Evolutionary conservation across 371 early-diverging fungal species (phyloP), one percentile per base, ranked within the genome.

Genomic region (Globomyces sp.): DNA sequence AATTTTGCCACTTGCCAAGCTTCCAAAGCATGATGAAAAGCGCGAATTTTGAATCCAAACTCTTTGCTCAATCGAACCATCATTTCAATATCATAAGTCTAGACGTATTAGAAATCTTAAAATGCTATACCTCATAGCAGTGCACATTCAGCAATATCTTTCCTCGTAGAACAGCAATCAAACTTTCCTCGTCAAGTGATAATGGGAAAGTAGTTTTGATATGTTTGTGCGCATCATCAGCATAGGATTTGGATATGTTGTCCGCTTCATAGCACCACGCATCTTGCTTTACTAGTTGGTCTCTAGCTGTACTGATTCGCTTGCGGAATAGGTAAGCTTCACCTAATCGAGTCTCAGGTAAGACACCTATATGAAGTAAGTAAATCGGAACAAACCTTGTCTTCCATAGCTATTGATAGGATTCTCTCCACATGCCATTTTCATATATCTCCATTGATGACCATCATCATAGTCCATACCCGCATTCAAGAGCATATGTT

Each of bases 381-480:
- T 24, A 24, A 24, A 24, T 24, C 24, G 24, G 24, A 24, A 24
- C 4, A 53, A 76, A 74, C 71, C 67, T 52, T 48, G 77, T 76
- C 70, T 66, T 43, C 47, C 58, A 3, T 57, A 50, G 4, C 73
- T 74, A 58, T 80, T 80, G 8, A 74, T 92, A 34, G 90, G 87
- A 72, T 91, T 92, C 72, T 92, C 92, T 24, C 92, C 92, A 55
- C 90, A 91, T 2, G 93, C 91, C 89, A 90, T 90, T 75, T 92
- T 92, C 89, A 91, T 88, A 72, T 86, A 92, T 4, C 91, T 76
- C 88, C 89, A 89, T 39, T 71, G 62, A 3, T 75, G 71, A 44
- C 84, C 85, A 46, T 81, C 69, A 51, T n/a, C 34, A n/a, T 36
- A 24, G 45, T 75, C 63, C 24, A 84, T 75, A 60, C 83, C 86